Percentiles rank a stretch among this genome's conserved stretches.
Conservation (phyloP, 2,329 filamentous ascomycete species). For the Sporothrix brunneoviolacea region DNA sequence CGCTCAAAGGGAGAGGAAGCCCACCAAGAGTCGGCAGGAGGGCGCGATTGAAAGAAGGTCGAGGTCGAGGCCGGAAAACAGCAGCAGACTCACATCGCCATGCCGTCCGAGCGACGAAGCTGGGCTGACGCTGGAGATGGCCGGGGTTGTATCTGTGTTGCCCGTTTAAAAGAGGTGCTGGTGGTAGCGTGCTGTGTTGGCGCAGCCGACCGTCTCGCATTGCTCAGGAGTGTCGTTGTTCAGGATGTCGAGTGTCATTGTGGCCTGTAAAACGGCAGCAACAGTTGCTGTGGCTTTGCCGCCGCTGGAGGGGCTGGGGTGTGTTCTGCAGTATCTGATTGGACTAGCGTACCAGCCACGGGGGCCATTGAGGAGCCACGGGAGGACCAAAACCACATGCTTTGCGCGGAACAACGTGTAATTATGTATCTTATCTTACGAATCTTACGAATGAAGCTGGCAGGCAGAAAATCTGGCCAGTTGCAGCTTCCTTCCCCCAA, state of each 20-base stretch:
- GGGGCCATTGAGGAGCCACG: background rate
- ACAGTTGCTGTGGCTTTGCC: no score
- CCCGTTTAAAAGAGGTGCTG: background rate
- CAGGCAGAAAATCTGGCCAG: slow-evolving; percentile 8
- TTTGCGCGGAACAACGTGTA: slow-evolving; percentile 1
- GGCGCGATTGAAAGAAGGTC: background rate
- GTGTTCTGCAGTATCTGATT: background rate
- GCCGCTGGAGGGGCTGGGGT: background rate
- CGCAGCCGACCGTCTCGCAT: background rate
- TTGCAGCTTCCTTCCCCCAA: background rate
- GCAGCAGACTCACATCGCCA: slow-evolving; percentile 10
- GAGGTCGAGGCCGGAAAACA: background rate
- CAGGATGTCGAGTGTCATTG: no score
- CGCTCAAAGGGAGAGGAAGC: background rate
- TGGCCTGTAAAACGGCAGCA: no score
- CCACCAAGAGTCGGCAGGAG: background rate
- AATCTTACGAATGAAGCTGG: background rate
- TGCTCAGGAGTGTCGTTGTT: background rate
- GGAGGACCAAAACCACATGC: slow-evolving; percentile 8
- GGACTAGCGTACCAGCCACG: background rate
- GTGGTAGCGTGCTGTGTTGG: background rate
- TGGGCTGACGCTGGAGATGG: background rate
- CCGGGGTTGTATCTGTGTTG: background rate
- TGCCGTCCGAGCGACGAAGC: background rate
- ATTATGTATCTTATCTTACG: no score